A percentile compares a stretch with the other conserved stretches of the same genome.
Conservation (phyloP, 495 filamentous ascomycete species). For the Xylaria longipes region DNA sequence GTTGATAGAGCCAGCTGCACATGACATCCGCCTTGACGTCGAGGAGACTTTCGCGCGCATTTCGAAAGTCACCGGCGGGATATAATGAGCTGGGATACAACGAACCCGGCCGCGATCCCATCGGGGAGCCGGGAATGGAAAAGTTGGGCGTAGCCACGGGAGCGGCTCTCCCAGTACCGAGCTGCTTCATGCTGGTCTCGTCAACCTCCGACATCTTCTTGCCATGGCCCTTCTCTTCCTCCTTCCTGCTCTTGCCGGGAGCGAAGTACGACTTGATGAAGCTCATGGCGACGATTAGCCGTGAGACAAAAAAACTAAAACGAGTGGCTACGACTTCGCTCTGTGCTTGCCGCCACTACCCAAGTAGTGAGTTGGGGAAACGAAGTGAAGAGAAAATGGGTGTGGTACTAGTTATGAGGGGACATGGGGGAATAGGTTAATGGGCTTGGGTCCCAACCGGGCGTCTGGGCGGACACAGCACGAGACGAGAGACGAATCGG, state of each 20-base stretch:
- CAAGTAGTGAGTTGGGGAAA: conserved; percentile 1
- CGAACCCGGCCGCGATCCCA: conserved; percentile 29
- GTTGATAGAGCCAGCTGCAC: conserved; percentile 66
- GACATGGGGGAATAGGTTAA: conserved; percentile 6
- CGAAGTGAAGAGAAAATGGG: conserved; percentile 2
- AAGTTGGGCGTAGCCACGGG: conserved; percentile 23
- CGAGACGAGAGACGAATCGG: conserved; percentile 19
- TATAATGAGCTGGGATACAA: conserved; percentile 26
- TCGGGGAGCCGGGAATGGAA: conserved; percentile 25
- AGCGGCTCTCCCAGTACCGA: conserved; percentile 13
- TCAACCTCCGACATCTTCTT: conserved; percentile 23
- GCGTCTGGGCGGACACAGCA: conserved; percentile 3
- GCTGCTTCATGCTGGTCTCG: conserved; percentile 8
- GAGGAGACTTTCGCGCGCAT: conserved; percentile 46
- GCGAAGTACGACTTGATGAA: conserved; percentile 42
- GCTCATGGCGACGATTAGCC: conserved; percentile 33
- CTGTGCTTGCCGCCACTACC: conserved; percentile 9
- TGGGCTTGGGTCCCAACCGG: conserved; percentile 18
- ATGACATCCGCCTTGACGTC: conserved; percentile 65
- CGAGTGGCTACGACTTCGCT: conserved; percentile 27
- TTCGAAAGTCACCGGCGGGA: conserved; percentile 30
- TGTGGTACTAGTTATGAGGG: neutral
- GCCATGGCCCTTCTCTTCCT: conserved; percentile 24
- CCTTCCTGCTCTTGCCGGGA: conserved; percentile 31
- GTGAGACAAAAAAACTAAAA: conserved; percentile 10